phyloP scores from a whole-genome alignment of 1,139 yeast genomes.

The Pichia sp. region DNA sequence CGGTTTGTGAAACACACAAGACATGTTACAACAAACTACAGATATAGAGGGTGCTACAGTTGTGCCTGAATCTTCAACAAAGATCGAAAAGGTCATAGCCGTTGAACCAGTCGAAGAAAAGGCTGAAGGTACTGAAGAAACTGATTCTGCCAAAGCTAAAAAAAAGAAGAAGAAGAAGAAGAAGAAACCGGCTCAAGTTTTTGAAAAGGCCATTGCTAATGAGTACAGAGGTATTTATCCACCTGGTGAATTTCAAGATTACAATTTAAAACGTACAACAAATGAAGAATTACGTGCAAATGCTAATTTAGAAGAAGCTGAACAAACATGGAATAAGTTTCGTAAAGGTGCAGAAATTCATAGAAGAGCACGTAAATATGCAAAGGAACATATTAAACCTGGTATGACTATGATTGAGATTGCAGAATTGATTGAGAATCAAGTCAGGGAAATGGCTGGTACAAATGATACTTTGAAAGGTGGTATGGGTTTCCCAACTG shows the following conservation, averaged over 20 bases:
- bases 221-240: constrained; percentile 73
- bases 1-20: too few relatives aligned
- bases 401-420: constrained; percentile 91
- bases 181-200: constrained; percentile 34
- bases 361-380: constrained; percentile 79
- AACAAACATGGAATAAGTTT: constrained; percentile 73
- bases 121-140: constrained; percentile 26
- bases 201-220: constrained; percentile 39
- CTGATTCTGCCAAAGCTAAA: constrained; percentile 39
- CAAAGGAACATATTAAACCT: constrained; percentile 69
- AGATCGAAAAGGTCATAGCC: constrained; percentile 7
- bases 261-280: constrained; percentile 72
- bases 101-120: constrained; percentile 8
- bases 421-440: constrained; percentile 83
- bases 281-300: constrained; percentile 79
- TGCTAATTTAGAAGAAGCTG: constrained; percentile 51
- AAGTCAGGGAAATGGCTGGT: constrained; percentile 64
- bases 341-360: constrained; percentile 96
- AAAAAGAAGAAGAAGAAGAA: constrained; percentile 47
- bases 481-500: constrained; percentile 97
- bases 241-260: constrained; percentile 81
- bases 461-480: constrained; percentile 60
- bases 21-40: too few relatives aligned
- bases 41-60: too few relatives aligned
- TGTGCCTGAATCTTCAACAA: background rate